A percentile compares a stretch with the other conserved stretches of the same genome.
Evolutionary conservation across 2,329 filamentous ascomycete species (phyloP).

Genomic region (Penicillium digitatum): DNA sequence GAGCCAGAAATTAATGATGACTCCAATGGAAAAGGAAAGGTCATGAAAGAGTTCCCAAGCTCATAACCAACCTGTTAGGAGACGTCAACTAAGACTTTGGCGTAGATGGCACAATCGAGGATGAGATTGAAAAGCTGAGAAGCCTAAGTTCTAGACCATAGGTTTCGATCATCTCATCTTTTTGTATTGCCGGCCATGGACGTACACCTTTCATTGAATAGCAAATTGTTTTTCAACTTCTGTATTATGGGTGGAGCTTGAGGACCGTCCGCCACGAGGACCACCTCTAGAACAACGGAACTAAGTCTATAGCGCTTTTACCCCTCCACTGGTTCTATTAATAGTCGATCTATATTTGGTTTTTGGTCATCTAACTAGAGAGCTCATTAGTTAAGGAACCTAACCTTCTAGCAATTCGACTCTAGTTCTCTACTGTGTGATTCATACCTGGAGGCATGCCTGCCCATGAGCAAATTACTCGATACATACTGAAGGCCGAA

Average conservation of each 20-base stretch:
- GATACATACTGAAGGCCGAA: background rate
- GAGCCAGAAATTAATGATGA: too few relatives aligned
- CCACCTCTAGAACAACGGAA: background rate
- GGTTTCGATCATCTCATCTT: too few relatives aligned
- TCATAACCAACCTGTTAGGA: too few relatives aligned
- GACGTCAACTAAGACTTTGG: too few relatives aligned
- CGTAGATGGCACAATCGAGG: too few relatives aligned
- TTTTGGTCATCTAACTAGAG: background rate
- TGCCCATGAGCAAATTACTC: background rate
- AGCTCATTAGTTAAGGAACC: background rate
- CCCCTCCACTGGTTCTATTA: background rate
- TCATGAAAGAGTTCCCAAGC: too few relatives aligned
- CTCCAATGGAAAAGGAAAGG: too few relatives aligned
- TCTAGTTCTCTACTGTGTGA: background rate
- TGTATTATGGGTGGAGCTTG: background rate
- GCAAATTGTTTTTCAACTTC: too few relatives aligned
- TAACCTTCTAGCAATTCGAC: background rate
- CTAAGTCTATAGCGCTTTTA: background rate
- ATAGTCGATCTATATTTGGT: background rate
- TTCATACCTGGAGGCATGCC: background rate
- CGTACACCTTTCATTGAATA: background rate
- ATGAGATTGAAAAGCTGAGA: too few relatives aligned
- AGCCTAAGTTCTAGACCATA: too few relatives aligned
- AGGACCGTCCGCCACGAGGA: background rate
- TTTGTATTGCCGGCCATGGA: background rate